Evolutionary conservation across 257 asterid species (phyloP), one percentile per base, ranked within the genome.

Genomic region (Nicotiana otophora): DNA sequence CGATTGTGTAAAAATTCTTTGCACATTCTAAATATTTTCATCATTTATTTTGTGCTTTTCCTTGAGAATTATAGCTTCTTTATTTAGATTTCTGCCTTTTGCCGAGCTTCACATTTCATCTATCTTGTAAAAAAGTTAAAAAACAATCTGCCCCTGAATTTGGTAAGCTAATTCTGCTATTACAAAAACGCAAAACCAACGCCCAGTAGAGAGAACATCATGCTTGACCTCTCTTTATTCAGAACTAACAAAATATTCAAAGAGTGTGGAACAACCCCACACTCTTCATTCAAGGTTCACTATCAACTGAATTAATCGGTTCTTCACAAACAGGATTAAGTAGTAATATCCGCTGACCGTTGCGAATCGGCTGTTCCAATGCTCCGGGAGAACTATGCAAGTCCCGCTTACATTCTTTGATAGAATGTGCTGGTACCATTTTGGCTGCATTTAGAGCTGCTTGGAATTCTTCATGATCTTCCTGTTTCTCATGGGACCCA

Each of bases 401-500:
- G 46, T 85, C 88, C 61, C 64, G 42, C 30, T 86, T 89, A 82
- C 86, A 68, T 63, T 93, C 90, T n/a, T 85, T 88, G 46, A 78
- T 30, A 31, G 91, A 62, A 66, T 61, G 42, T 11, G 83, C 20
- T 20, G 89, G 51, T 61, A 68, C 60, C 68, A 81, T 74, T 82
- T 85, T 93, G 80, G 89, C 89, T 77, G 88, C 90, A 81, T 82
- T 77, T 31, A 95, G 95, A 23, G 90, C 87, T 55, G 46, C 5
- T 65, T 61, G 90, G 85, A 95, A 95, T 54, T 89, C 91, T 62
- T 92, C 93, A 54, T 92, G 94, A 84, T 87, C 84, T 3, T 86
- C 86, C 82, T 66, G 84, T 66, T 68, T 76, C 76, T 81, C 90
- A 53, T 64, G 82, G 77, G 78, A 54, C 77, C 81, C 86, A 34